A percentile compares a stretch with the other conserved stretches of the same genome.
These are phyloP conservation scores for Pythium sp. DNA, from an alignment of 352 stramenopile species.

Conservation along the genomic window DNA sequence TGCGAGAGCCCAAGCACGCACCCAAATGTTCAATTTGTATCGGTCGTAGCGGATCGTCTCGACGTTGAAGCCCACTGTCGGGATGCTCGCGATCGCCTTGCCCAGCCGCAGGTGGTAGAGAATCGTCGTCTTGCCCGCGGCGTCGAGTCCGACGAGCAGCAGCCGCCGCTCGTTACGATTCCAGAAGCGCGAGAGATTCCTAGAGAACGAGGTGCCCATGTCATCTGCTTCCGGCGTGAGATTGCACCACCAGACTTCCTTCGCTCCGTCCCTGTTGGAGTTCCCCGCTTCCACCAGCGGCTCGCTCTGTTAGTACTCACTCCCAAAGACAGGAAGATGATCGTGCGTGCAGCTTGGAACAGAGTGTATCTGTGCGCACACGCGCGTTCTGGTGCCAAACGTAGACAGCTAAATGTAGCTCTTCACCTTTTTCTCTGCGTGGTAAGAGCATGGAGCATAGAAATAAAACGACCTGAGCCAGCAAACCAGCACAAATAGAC, in stretches of 20 bases:
- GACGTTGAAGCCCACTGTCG: conserved; percentile 82
- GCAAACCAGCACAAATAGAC: conserved; percentile 1
- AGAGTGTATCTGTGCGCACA: not conserved
- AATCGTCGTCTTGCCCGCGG: conserved; percentile 79
- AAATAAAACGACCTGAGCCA: conserved; percentile 7
- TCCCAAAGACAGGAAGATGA: not conserved
- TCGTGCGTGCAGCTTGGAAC: not conserved
- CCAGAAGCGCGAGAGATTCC: conserved; percentile 65
- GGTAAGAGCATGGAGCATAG: conserved; percentile 3
- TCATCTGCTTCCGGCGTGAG: conserved; percentile 23
- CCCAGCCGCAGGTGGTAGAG: conserved; percentile 75
- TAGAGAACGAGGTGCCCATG: conserved; percentile 74
- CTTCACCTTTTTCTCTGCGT: not conserved
- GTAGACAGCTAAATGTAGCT: conserved; percentile 5
- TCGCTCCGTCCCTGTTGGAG: not conserved
- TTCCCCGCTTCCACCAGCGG: not conserved
- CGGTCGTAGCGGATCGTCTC: conserved; percentile 71
- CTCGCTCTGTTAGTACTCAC: not conserved
- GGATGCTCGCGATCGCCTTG: conserved; percentile 77
- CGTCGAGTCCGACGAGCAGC: conserved; percentile 74
- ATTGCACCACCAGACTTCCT: not conserved
- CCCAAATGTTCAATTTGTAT: conserved; percentile 83
- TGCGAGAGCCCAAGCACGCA: conserved; percentile 13
- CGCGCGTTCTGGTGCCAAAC: not conserved
- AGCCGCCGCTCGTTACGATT: conserved; percentile 75